Conservation (phyloP, 257 asterid species). For the Solanum arcanum region DNA sequence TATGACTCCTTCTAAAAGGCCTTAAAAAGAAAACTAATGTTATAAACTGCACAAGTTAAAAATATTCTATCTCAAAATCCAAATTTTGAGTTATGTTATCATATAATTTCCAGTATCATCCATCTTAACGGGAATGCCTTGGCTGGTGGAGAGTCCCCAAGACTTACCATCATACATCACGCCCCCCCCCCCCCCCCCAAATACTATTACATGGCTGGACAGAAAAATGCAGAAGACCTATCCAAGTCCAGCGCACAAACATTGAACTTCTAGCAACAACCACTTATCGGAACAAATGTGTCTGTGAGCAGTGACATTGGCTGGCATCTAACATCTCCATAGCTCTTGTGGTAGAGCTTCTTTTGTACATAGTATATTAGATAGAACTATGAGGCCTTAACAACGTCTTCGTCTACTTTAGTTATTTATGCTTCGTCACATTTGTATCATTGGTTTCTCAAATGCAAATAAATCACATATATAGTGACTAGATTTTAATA, state of each 20-base stretch:
- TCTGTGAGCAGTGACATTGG: conserved; percentile 31
- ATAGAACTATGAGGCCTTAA: conserved; percentile 79
- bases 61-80: not conserved
- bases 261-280: conserved; percentile 36
- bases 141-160: not conserved
- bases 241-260: not conserved
- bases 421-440: conserved; percentile 88
- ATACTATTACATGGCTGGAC: not conserved
- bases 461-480: conserved; percentile 52
- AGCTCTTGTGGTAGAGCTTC: conserved; percentile 59
- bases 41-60: not conserved
- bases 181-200: no score
- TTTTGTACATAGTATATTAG: conserved; percentile 85
- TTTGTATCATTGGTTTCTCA: conserved; percentile 67
- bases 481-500: conserved; percentile 71
- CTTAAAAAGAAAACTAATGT: not conserved
- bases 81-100: not conserved
- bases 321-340: conserved; percentile 51
- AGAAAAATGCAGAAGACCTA: not conserved
- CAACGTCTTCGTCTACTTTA: conserved; percentile 44
- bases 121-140: not conserved
- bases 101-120: not conserved
- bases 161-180: not conserved
- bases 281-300: conserved; percentile 54
- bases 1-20: not conserved